Evolutionary conservation across 1,284 basidiomycete species (phyloP), one percentile per base, ranked within the genome.

Genomic region (Trametes sp.): DNA sequence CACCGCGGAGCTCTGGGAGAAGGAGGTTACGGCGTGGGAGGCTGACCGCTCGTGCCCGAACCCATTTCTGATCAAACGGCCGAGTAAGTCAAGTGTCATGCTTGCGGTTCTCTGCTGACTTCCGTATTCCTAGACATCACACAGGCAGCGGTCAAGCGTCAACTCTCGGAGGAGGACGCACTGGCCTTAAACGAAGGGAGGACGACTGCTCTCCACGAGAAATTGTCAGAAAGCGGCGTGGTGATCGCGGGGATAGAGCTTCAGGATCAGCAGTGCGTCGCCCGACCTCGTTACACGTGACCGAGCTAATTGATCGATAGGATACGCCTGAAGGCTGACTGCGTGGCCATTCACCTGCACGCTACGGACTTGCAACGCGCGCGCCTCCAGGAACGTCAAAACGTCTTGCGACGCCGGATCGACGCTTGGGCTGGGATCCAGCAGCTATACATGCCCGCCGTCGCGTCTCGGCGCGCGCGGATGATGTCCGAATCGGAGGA

Each of bases 191-290:
- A 29, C 46, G 36, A 36, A n/a, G 50, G 46, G 11, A 21, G 9
- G 59, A 52, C 31, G 10, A 24, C 14, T 28, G 19, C 29, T 21
- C 16, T 31, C 13, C 62, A 29, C 45, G 46, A 63, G 24, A 46
- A 56, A 14, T 46, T 53, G 8, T 48, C 52, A 11, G 52, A 57
- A 5, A 56, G 44, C 13, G 59, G 41, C 19, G 59, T 69, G 31
- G 24, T 69, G 13, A 36, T 58, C 9, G 23, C 56, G 16, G 67
- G 62, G 2, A 31, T 69, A 3, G 62, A 69, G 24, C 42, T 69
- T 26, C 65, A 69, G 46, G 65, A 64, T 6, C 46, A 44, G 33
- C 67, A 69, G 67, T 67, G 36, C 56, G 67, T 41, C 23, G 7
- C 5, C 21, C 42, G 2, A 16, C 42, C 9, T 14, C 42, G 8